A percentile compares a stretch with the other conserved stretches of the same genome.
Evolutionary conservation across 768 basidiomycete genomes (phyloP).

Genomic region (Boletellus sp.): DNA sequence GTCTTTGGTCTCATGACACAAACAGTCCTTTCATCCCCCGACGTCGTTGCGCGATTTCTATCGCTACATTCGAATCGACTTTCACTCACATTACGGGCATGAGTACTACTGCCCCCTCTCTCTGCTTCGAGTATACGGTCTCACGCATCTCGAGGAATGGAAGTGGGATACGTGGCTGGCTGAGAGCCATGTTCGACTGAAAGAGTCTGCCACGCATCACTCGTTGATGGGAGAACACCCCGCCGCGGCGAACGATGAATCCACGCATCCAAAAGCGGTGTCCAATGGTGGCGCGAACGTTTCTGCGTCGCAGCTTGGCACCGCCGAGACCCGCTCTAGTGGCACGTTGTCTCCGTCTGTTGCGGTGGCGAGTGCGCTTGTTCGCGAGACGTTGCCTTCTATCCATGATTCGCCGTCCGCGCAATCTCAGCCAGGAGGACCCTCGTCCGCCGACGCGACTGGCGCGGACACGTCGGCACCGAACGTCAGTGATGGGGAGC

Average conservation of each 20-base stretch:
- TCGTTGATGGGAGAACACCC: conserved; percentile 23
- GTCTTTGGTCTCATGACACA: not conserved
- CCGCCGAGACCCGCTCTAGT: not conserved
- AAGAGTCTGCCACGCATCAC: conserved; percentile 23
- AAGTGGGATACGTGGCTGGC: conserved; percentile 86
- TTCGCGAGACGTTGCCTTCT: not conserved
- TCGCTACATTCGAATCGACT: conserved; percentile 91
- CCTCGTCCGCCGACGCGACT: not conserved
- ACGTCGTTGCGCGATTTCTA: conserved; percentile 79
- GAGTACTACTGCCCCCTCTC: conserved; percentile 97
- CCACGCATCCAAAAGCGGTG: not conserved
- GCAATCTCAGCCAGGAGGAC: not conserved
- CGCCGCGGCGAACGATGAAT: not conserved
- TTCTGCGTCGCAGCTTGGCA: conserved; percentile 1
- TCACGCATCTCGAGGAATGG: conserved; percentile 95
- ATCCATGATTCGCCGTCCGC: not conserved
- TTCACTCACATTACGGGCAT: conserved; percentile 87
- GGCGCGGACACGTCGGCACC: not conserved
- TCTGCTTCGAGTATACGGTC: conserved; percentile 88
- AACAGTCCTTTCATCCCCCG: conserved; percentile 74
- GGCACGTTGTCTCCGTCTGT: not conserved
- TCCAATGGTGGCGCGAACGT: conserved; percentile 5
- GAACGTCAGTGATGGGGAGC: not conserved
- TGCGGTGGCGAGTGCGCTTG: not conserved
- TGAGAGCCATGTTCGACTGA: conserved; percentile 53